Evolutionary conservation across 768 basidiomycete species (phyloP).

Genomic region (Amanita muscaria): DNA sequence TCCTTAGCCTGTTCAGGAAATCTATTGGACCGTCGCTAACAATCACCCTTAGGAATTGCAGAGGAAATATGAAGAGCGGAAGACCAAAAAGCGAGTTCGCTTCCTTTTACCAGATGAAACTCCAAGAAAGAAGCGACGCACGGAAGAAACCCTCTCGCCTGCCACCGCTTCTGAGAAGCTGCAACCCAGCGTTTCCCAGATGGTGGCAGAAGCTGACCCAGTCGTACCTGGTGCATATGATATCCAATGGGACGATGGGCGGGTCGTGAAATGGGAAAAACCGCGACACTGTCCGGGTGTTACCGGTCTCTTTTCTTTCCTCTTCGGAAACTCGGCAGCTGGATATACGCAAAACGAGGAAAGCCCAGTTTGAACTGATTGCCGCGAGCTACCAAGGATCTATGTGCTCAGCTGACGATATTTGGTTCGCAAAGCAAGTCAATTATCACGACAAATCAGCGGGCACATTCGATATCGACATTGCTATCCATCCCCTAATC

Average conservation of each 20-base stretch:
- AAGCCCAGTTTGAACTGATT: neutral
- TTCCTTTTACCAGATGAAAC: slow-evolving; percentile 1
- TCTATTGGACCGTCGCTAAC: too few relatives aligned
- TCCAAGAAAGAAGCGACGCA: slow-evolving; percentile 1
- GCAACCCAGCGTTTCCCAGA: neutral
- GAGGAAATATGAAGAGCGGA: neutral
- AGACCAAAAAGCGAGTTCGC: slow-evolving; percentile 1
- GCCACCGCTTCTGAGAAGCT: neutral
- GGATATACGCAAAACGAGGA: neutral
- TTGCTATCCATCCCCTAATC: too few relatives aligned
- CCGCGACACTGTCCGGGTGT: neutral
- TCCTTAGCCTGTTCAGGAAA: too few relatives aligned
- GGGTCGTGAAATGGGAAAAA: neutral
- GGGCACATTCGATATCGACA: too few relatives aligned
- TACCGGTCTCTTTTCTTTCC: neutral
- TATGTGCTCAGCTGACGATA: too few relatives aligned
- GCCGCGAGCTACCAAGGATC: too few relatives aligned
- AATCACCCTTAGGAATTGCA: neutral
- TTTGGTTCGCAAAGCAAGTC: too few relatives aligned
- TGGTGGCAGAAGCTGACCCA: neutral
- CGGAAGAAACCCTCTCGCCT: neutral
- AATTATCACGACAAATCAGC: too few relatives aligned
- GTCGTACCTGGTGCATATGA: slow-evolving; percentile 5
- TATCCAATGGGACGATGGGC: neutral
- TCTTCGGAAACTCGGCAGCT: neutral